Percentiles rank a stretch among this genome's conserved stretches.
Evolutionary conservation across 2,329 filamentous ascomycete species (phyloP).

Genomic region (Dendrostoma leiphaemia): DNA sequence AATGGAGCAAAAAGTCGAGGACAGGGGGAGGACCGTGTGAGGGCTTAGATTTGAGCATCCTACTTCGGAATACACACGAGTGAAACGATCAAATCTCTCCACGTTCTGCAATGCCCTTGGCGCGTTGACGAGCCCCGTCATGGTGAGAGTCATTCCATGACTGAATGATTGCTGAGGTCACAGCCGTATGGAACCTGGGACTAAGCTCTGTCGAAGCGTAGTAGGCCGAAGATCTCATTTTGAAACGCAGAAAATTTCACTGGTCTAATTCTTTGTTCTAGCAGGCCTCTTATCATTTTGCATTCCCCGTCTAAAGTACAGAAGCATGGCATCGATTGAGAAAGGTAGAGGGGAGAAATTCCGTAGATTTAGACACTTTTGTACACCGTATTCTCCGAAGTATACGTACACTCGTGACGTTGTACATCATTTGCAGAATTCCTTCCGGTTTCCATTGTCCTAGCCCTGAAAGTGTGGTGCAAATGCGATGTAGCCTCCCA

Average conservation of each 20-base stretch:
- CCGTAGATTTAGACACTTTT: constrained; percentile 21
- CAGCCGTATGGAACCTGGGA: too few relatives aligned
- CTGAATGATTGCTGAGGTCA: too few relatives aligned
- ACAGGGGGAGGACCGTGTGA: constrained; percentile 9
- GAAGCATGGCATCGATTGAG: constrained; percentile 24
- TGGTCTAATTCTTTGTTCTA: too few relatives aligned
- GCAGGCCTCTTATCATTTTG: constrained; percentile 16
- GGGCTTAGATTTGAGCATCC: constrained; percentile 17
- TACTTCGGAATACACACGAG: constrained; percentile 19
- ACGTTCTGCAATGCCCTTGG: neutral
- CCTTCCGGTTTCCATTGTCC: constrained; percentile 10
- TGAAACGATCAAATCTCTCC: constrained; percentile 10
- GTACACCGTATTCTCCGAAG: constrained; percentile 21
- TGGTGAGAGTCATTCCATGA: neutral
- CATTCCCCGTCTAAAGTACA: constrained; percentile 27
- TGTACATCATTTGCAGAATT: constrained; percentile 22
- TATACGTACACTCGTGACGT: constrained; percentile 24
- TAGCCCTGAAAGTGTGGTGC: constrained; percentile 14
- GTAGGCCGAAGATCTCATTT: too few relatives aligned
- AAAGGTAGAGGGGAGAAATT: constrained; percentile 25
- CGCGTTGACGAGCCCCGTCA: too few relatives aligned
- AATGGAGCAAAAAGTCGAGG: constrained; percentile 7
- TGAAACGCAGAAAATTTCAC: too few relatives aligned
- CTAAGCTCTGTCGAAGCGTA: too few relatives aligned
- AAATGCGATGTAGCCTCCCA: constrained; percentile 20